Evolutionary conservation across 2,329 filamentous ascomycete genomes (phyloP).

Genomic region (Spiromastix sp.): DNA sequence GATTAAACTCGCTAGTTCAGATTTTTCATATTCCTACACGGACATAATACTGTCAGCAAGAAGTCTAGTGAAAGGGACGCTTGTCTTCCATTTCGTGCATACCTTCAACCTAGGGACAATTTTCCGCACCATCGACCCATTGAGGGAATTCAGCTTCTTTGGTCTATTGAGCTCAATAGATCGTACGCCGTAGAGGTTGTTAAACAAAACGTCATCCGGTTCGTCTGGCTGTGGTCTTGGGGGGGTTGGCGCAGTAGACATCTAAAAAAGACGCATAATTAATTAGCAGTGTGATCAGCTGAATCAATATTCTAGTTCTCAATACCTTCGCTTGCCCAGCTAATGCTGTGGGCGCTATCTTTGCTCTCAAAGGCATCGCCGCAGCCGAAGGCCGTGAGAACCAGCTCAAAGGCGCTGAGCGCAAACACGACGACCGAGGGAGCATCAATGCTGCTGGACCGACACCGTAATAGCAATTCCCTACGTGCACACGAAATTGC

Average conservation of each 20-base stretch:
- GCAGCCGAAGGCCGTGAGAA: constrained; percentile 32
- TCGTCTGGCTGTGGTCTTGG: constrained; percentile 59
- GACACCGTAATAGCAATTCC: background rate
- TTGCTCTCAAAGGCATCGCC: constrained; percentile 72
- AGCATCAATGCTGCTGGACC: constrained; percentile 29
- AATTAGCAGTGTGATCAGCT: background rate
- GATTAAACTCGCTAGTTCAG: constrained; percentile 83
- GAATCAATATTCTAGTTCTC: constrained; percentile 9
- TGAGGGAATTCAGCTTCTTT: constrained; percentile 81
- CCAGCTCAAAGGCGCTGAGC: constrained; percentile 36
- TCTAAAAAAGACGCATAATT: constrained; percentile 21
- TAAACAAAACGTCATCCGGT: constrained; percentile 85
- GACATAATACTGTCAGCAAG: constrained; percentile 1
- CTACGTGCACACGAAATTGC: too few relatives aligned
- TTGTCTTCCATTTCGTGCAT: constrained; percentile 8
- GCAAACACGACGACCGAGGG: constrained; percentile 28
- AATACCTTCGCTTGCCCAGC: constrained; percentile 44
- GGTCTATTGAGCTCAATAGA: constrained; percentile 92
- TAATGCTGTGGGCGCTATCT: constrained; percentile 53
- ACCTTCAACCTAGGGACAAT: constrained; percentile 72
- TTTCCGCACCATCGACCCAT: constrained; percentile 90
- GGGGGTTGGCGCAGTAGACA: constrained; percentile 28
- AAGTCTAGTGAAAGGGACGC: constrained; percentile 1
- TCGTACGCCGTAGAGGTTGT: constrained; percentile 76
- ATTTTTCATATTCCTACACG: constrained; percentile 76